These are phyloP conservation scores for Calonectria montana DNA, from an alignment of 2,329 filamentous ascomycete species.

Conservation along the genomic window DNA sequence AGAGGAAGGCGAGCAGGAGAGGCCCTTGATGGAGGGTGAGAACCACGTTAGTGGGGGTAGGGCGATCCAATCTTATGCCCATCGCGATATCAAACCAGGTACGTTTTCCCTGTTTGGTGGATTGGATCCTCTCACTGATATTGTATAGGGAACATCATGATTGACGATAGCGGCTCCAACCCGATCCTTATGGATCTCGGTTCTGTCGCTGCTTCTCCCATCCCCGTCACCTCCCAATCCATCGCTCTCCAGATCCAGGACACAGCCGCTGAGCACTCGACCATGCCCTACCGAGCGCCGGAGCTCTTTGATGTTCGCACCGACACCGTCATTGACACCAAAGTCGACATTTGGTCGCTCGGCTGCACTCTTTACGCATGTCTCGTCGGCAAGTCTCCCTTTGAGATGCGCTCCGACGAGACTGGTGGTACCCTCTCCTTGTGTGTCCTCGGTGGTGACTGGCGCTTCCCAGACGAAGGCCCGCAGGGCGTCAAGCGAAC, in stretches of 20 bases:
- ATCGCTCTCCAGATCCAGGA: conserved; percentile 94
- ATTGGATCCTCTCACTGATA: conserved; percentile 2
- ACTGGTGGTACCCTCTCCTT: conserved; percentile 94
- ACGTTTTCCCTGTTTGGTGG: conserved; percentile 44
- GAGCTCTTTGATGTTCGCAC: conserved; percentile 99
- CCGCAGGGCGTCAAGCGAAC: conserved; percentile 64
- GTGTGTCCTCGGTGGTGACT: conserved; percentile 93
- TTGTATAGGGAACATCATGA: conserved; percentile 91
- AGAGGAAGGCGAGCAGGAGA: conserved; percentile 79
- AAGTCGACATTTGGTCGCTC: conserved; percentile 97
- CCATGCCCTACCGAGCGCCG: conserved; percentile 97
- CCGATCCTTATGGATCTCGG: conserved; percentile 98
- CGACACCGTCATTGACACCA: conserved; percentile 90
- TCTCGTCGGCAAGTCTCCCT: conserved; percentile 94
- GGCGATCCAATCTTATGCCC: conserved; percentile 83
- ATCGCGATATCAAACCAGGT: conserved; percentile 98
- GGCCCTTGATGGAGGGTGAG: conserved; percentile 86
- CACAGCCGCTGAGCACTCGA: conserved; percentile 93
- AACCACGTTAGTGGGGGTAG: conserved; percentile 70
- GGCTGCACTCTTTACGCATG: conserved; percentile 99
- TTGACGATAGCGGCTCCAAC: conserved; percentile 86
- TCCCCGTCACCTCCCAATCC: conserved; percentile 89
- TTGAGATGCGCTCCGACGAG: conserved; percentile 95
- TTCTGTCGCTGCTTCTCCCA: conserved; percentile 87
- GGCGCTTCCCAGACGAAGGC: conserved; percentile 94